phyloP scores from a whole-genome alignment of 83 land plant species.

The Diphasiastrum complanatum region DNA sequence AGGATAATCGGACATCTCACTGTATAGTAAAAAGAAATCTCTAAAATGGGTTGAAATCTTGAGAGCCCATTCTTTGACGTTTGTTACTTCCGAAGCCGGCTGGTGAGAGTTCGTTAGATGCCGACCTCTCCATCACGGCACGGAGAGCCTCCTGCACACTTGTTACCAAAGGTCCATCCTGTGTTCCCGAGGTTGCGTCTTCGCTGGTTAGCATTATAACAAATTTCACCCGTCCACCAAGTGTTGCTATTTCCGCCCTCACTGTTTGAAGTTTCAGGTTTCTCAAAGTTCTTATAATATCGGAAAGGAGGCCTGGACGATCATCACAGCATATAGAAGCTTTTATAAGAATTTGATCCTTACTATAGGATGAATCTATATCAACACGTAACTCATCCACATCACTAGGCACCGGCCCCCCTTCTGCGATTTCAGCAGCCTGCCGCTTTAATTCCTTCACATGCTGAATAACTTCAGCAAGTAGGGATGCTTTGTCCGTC shows the following conservation, averaged over 20 bases:
- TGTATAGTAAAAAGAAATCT: too few species aligned
- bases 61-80: too few species aligned
- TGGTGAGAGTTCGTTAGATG: constrained; percentile 21
- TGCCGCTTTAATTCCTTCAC: constrained; percentile 22
- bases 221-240: constrained; percentile 57
- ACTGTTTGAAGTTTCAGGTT: constrained; percentile 40
- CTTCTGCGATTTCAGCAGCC: constrained; percentile 21
- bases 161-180: constrained; percentile 14
- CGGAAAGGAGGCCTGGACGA: constrained; percentile 57
- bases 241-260: constrained; percentile 63
- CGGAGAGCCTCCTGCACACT: constrained; percentile 46
- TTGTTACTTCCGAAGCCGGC: too few species aligned
- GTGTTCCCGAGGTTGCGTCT: not conserved
- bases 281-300: constrained; percentile 44
- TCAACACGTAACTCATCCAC: constrained; percentile 24
- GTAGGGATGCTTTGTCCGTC: constrained; percentile 31
- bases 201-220: constrained; percentile 36
- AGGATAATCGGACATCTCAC: too few species aligned
- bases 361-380: constrained; percentile 5
- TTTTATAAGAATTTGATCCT: constrained; percentile 19
- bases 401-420: constrained; percentile 23
- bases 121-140: constrained; percentile 53
- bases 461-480: constrained; percentile 26
- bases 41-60: too few species aligned
- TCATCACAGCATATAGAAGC: constrained; percentile 70